Evolutionary conservation across 1,284 basidiomycete species (phyloP).

Genomic region (Cryptococcus sp.): DNA sequence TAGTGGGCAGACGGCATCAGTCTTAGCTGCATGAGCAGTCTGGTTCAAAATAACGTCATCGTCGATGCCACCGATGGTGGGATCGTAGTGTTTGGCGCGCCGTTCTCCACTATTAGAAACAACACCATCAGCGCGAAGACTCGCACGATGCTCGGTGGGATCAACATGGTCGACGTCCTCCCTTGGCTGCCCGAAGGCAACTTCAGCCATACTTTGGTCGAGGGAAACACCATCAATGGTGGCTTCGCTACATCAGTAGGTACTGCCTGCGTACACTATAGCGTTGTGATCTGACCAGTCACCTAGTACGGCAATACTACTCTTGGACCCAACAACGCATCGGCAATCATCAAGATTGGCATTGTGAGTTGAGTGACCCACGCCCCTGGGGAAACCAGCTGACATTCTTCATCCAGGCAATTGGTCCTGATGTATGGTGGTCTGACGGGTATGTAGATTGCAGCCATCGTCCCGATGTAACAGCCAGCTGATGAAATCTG

Average conservation of each 20-base stretch:
- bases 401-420: constrained; percentile 46
- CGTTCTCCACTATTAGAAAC: constrained; percentile 70
- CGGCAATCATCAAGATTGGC: constrained; percentile 47
- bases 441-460: constrained; percentile 15
- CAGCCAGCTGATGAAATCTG: background rate
- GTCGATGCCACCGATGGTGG: constrained; percentile 67
- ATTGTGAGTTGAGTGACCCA: constrained; percentile 24
- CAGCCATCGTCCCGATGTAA: too few relatives aligned
- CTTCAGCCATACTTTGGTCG: constrained; percentile 68
- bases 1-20: constrained; percentile 83
- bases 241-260: constrained; percentile 38
- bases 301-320: constrained; percentile 30
- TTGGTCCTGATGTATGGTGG: constrained; percentile 79
- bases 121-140: constrained; percentile 72
- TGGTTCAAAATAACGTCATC: constrained; percentile 72
- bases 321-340: constrained; percentile 32
- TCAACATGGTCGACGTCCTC: constrained; percentile 71
- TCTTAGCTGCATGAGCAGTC: constrained; percentile 67
- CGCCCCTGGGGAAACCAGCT: background rate
- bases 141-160: constrained; percentile 71
- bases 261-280: background rate
- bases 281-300: background rate
- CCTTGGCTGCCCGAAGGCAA: constrained; percentile 67
- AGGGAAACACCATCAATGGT: constrained; percentile 65
- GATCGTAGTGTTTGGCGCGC: constrained; percentile 80